Conservation (phyloP, 2,329 filamentous ascomycete species). For the Colletotrichum lupini region DNA sequence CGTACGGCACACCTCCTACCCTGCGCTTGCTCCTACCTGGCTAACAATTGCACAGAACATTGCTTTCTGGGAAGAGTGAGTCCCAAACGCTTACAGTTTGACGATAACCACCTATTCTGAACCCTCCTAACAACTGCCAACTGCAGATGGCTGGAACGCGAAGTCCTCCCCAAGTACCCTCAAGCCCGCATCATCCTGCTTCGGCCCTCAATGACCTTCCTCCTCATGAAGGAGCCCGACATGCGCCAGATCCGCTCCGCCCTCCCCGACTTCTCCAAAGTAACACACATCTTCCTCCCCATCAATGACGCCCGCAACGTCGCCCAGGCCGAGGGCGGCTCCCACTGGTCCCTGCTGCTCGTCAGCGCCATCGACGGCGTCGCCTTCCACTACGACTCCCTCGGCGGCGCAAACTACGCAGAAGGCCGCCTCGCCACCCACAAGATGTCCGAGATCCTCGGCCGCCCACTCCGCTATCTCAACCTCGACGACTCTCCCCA, state of each 20-base stretch:
- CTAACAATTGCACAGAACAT: slow-evolving; percentile 73
- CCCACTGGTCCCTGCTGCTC: slow-evolving; percentile 93
- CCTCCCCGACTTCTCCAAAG: slow-evolving; percentile 81
- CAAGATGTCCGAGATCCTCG: slow-evolving; percentile 77
- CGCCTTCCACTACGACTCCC: slow-evolving; percentile 96
- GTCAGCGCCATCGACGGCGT: slow-evolving; percentile 90
- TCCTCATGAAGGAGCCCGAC: slow-evolving; percentile 81
- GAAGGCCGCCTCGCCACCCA: slow-evolving; percentile 77
- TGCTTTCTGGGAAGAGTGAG: slow-evolving; percentile 96
- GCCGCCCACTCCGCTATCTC: slow-evolving; percentile 77
- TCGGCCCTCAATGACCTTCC: slow-evolving; percentile 90
- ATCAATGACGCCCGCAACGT: slow-evolving; percentile 89
- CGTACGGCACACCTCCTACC: slow-evolving; percentile 59
- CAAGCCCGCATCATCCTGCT: slow-evolving; percentile 90
- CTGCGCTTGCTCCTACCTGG: slow-evolving; percentile 34
- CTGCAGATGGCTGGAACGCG: slow-evolving; percentile 83
- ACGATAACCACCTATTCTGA: background rate
- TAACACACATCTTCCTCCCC: slow-evolving; percentile 94
- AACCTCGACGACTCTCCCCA: slow-evolving; percentile 88
- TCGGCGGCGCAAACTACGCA: slow-evolving; percentile 78
- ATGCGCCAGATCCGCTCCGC: slow-evolving; percentile 69
- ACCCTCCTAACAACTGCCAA: slow-evolving; percentile 27
- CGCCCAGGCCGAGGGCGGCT: slow-evolving; percentile 84
- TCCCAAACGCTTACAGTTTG: slow-evolving; percentile 20
- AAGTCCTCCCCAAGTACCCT: slow-evolving; percentile 83